A percentile compares a stretch with the other conserved stretches of the same genome.
phyloP scores from a whole-genome alignment of 2,329 filamentous ascomycete species.

The Talaromyces sp. region DNA sequence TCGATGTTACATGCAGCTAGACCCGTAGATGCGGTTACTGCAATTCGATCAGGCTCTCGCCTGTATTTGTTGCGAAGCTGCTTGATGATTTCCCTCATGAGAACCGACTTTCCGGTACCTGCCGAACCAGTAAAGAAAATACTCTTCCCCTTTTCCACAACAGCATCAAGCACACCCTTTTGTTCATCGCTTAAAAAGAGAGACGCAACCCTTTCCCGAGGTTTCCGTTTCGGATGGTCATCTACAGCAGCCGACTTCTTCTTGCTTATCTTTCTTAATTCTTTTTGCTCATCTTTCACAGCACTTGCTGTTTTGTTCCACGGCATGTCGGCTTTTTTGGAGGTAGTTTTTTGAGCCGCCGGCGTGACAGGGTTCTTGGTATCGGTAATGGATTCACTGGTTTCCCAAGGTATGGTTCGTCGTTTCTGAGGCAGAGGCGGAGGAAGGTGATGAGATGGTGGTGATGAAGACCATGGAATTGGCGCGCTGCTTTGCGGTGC shows the following conservation, averaged over 20 bases:
- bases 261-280: slow-evolving; percentile 57
- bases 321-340: slow-evolving; percentile 41
- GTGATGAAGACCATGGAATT: slow-evolving; percentile 66
- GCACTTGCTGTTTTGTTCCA: slow-evolving; percentile 74
- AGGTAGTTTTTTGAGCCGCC: slow-evolving; percentile 36
- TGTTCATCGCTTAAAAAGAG: slow-evolving; percentile 84
- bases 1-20: slow-evolving; percentile 95
- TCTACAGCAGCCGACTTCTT: slow-evolving; percentile 45
- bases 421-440: slow-evolving; percentile 46
- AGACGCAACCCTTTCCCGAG: slow-evolving; percentile 40
- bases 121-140: slow-evolving; percentile 98
- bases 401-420: slow-evolving; percentile 58
- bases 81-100: slow-evolving; percentile 86
- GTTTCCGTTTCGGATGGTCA: slow-evolving; percentile 33
- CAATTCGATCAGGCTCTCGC: slow-evolving; percentile 75
- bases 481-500: slow-evolving; percentile 49
- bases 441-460: slow-evolving; percentile 39
- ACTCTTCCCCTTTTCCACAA: slow-evolving; percentile 73
- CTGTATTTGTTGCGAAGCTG: slow-evolving; percentile 71
- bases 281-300: slow-evolving; percentile 72
- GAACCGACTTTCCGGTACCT: slow-evolving; percentile 91
- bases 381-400: slow-evolving; percentile 27
- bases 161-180: slow-evolving; percentile 72
- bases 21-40: slow-evolving; percentile 92
- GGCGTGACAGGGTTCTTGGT: slow-evolving; percentile 38